Evolutionary conservation across 1,284 basidiomycete genomes (phyloP), one percentile per base, ranked within the genome.

Genomic region (Melampsora larici-populina): DNA sequence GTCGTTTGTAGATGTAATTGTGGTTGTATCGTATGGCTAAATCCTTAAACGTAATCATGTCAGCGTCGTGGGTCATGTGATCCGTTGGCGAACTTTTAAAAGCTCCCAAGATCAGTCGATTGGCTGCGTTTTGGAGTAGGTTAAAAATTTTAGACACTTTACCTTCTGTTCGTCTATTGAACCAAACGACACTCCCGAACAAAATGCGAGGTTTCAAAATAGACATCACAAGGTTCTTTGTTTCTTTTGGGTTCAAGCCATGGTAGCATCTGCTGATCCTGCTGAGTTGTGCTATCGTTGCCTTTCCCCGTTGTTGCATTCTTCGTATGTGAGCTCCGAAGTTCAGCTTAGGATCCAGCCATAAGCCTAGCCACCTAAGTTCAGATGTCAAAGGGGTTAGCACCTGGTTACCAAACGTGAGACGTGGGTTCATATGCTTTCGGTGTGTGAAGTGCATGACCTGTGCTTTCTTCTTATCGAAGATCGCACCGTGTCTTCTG

Each of bases 381-480:
- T 60, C 18, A 1, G n/a, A 17, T 43, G 40, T 43, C n/a, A n/a
- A n/a, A n/a, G n/a, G n/a, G n/a, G n/a, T n/a, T n/a, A n/a, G n/a
- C n/a, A 24, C 55, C 29, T 24, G n/a, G 6, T 3, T 29, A 1
- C 55, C 8, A 21, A 60, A 60, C 29, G 8, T 60, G 4, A 60
- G 15, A 9, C 7, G 8, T 17, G 55, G 29, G 18, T 60, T 60
- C 6, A 18, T 1, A 13, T 60, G 3, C 8, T 60, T 60, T n/a
- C 29, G 8, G 55, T 60, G 55, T 1, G 18, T 24, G 8, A 60
- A 60, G 8, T 24, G 55, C 29, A 60, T 60, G 7, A 60, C 1
- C 18, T 60, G n/a, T 9, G 55, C n/a, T 60, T 60, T 60, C n/a
- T 60, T 43, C 40, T 60, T 5, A 60, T 60, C 55, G n/a, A 60